These are phyloP conservation scores for Willaertia magna DNA, from an alignment of 208 protist genomes.

Conservation along the genomic window DNA sequence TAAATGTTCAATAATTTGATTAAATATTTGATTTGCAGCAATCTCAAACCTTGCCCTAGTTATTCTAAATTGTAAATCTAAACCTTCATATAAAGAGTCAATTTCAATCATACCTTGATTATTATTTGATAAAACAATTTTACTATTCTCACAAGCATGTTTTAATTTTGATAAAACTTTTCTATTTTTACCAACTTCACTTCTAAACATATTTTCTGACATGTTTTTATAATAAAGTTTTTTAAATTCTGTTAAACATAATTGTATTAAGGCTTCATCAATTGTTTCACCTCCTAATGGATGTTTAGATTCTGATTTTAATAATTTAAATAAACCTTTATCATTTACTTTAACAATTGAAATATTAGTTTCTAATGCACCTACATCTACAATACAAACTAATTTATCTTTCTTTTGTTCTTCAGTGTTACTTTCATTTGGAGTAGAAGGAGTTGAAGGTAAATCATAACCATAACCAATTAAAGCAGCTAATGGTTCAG, in stretches of 20 bases:
- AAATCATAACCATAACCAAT: constrained; percentile 76
- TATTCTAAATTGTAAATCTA: constrained; percentile 52
- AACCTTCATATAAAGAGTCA: constrained; percentile 72
- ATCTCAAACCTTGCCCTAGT: constrained; percentile 83
- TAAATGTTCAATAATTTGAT: constrained; percentile 70
- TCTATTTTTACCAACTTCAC: constrained; percentile 15
- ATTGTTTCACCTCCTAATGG: constrained; percentile 97
- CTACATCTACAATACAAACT: constrained; percentile 72
- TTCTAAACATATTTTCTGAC: constrained; percentile 43
- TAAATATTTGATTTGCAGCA: constrained; percentile 81
- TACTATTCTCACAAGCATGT: constrained; percentile 72
- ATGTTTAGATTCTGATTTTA: constrained; percentile 93
- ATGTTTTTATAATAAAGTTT: constrained; percentile 16
- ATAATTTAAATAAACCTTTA: constrained; percentile 84
- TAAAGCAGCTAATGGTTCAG: constrained; percentile 81
- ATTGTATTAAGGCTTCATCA: constrained; percentile 81
- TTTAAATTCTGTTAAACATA: constrained; percentile 75
- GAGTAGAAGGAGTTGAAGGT: no score
- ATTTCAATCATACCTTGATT: constrained; percentile 65
- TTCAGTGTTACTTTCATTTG: constrained; percentile 39
- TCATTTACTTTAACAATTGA: constrained; percentile 72
- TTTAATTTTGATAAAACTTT: constrained; percentile 48
- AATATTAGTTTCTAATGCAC: constrained; percentile 78
- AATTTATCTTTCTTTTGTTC: constrained; percentile 39
- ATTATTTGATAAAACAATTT: constrained; percentile 66